Base-by-base conservation (phyloP, 2,329 filamentous ascomycete genomes). In the Celoporthe dispersa region DNA sequence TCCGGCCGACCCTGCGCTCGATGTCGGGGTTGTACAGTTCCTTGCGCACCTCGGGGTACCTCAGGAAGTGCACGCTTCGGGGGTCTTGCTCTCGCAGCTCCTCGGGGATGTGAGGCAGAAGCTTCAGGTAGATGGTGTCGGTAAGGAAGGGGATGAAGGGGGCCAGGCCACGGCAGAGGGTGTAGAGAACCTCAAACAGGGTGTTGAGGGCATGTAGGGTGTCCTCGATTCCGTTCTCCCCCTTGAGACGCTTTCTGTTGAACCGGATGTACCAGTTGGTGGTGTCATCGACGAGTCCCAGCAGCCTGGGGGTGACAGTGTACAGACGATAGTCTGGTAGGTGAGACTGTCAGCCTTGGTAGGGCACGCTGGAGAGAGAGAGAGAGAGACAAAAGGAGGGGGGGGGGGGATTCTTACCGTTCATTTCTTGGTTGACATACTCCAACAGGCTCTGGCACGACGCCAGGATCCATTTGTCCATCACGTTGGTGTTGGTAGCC, bases 231-330 rank as follows among this genome's bases (percentile, higher is more conserved):
- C 94, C 94, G 73, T 93, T 90, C 78, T 97, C 94, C 59, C 94
- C 94, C 88, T 97, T 98, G 74, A 97, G 85, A 68, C 94, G 90
- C 80, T 92, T 92, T 68, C 94, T 88, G 84, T 98, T 98, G 84
- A 97, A 97, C 72, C 94, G 89, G 79, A 98, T 98, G 82, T 98
- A 98, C 94, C 94, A 98, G 81, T 98, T 98, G n/a, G 94, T 98
- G 4, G 93, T 94, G 81, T 97, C 94, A 77, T 98, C 95, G 74
- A 98, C 97, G 76, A 97, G 87, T 70, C 87, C 87, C 25, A 97
- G 86, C 71, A 98, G 83, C 73, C 92, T 88, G 9, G 94, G 94
- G 60, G 97, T 94, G 60, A 98, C 95, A 1, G 94, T 98, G 81
- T 98, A 98, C 48, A 94, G 82, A 55, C 92, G 90, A 79, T 94